A percentile compares a stretch with the other conserved stretches of the same genome.
Evolutionary conservation across 495 filamentous ascomycete genomes (phyloP).

Genomic region (Penicillium riverlandense): DNA sequence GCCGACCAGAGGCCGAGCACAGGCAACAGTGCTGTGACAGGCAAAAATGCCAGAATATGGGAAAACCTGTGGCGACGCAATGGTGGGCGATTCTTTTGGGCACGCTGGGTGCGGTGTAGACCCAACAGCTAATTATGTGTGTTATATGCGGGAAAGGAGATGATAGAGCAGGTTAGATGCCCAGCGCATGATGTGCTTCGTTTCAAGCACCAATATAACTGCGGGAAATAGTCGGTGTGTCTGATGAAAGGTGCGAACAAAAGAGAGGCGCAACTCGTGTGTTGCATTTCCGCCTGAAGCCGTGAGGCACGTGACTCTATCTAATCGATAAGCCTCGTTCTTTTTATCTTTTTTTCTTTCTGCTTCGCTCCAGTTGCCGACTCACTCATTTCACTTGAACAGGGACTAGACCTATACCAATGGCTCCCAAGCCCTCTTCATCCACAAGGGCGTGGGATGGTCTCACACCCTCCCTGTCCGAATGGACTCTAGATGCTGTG

Average conservation of each 20-base stretch:
- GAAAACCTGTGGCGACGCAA: slow-evolving; percentile 16
- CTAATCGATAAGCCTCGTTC: slow-evolving; percentile 22
- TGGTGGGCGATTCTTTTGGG: slow-evolving; percentile 13
- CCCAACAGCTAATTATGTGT: no score
- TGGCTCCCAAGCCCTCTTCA: slow-evolving; percentile 34
- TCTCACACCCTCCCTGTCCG: slow-evolving; percentile 68
- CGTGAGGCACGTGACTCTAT: slow-evolving; percentile 17
- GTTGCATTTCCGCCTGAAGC: slow-evolving; percentile 16
- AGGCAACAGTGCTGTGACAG: slow-evolving; percentile 11
- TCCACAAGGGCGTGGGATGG: slow-evolving; percentile 67
- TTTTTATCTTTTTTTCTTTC: slow-evolving; percentile 6
- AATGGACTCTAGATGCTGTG: slow-evolving; percentile 86
- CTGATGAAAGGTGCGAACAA: neutral
- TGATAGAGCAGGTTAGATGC: neutral
- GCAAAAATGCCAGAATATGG: slow-evolving; percentile 18
- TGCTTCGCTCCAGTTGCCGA: slow-evolving; percentile 7
- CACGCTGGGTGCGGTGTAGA: slow-evolving; percentile 1
- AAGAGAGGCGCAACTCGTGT: slow-evolving; percentile 9
- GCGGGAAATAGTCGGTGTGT: no score
- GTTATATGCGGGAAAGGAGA: neutral
- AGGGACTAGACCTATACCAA: neutral
- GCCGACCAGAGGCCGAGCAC: slow-evolving; percentile 44
- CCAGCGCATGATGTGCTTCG: slow-evolving; percentile 4
- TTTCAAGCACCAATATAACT: no score
- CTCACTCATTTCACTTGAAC: neutral